A percentile compares a stretch with the other conserved stretches of the same genome.
phyloP scores from a whole-genome alignment of 2,329 filamentous ascomycete genomes.

The Aspergillus chevalieri region DNA sequence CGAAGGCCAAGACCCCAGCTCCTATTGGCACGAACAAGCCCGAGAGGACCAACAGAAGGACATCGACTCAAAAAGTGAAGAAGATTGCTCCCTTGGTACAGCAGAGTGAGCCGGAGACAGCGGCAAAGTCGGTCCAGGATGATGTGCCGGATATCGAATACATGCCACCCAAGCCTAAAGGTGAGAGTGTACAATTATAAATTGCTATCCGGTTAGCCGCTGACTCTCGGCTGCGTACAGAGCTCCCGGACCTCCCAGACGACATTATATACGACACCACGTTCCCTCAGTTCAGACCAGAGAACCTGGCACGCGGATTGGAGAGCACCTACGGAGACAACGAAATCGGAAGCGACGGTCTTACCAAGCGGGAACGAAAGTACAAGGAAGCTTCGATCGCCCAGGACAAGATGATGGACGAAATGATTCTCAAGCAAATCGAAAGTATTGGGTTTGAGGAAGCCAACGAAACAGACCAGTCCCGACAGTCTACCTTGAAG shows the following conservation, averaged over 20 bases:
- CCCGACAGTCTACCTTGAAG: conserved; percentile 28
- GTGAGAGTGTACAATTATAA: conserved; percentile 21
- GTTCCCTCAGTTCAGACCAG: conserved; percentile 48
- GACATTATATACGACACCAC: conserved; percentile 44
- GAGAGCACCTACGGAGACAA: conserved; percentile 45
- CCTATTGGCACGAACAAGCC: conserved; percentile 56
- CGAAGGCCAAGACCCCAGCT: conserved; percentile 67
- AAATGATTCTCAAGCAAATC: conserved; percentile 61
- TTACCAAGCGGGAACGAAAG: conserved; percentile 63
- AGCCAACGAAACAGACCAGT: conserved; percentile 46
- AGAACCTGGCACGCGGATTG: conserved; percentile 48
- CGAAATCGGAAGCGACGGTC: conserved; percentile 47
- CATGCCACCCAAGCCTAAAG: conserved; percentile 66
- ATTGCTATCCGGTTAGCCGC: conserved; percentile 2
- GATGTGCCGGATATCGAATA: conserved; percentile 78
- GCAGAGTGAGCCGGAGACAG: conserved; percentile 41
- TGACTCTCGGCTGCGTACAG: conserved; percentile 41
- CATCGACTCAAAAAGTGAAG: conserved; percentile 56
- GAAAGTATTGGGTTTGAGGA: conserved; percentile 58
- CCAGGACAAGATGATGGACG: conserved; percentile 58
- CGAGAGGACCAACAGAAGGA: conserved; percentile 58
- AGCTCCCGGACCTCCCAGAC: conserved; percentile 40
- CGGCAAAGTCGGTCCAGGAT: conserved; percentile 44
- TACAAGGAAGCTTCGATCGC: conserved; percentile 60
- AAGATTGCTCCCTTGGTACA: conserved; percentile 47